Percentiles rank a stretch among this genome's conserved stretches.
Conservation (phyloP, 441 rosid species). For the Populus hybrid region DNA sequence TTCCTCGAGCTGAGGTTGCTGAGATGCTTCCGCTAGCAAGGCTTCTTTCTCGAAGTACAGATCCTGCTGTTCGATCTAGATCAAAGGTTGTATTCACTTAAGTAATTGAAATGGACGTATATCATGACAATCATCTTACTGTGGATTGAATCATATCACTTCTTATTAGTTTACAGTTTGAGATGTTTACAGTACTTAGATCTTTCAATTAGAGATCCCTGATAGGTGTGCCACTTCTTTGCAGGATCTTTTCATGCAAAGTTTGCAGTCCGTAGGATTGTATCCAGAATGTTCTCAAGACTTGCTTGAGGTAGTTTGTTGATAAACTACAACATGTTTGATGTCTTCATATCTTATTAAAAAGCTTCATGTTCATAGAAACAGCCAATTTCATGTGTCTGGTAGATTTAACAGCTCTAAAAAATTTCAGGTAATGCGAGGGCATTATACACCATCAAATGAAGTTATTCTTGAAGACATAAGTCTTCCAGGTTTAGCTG, state of each 20-base stretch:
- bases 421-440: conserved; percentile 61
- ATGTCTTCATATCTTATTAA: conserved; percentile 3
- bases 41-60: conserved; percentile 94
- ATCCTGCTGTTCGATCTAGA: conserved; percentile 96
- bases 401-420: conserved; percentile 20
- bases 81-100: conserved; percentile 68
- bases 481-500: conserved; percentile 93
- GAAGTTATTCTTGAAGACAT: conserved; percentile 80
- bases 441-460: conserved; percentile 60
- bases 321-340: conserved; percentile 5
- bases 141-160: background rate
- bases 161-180: background rate
- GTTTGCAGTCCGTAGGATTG: conserved; percentile 78
- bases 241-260: conserved; percentile 96
- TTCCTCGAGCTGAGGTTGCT: conserved; percentile 95
- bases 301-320: conserved; percentile 74
- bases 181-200: background rate
- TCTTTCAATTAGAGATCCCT: conserved; percentile 14
- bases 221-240: conserved; percentile 20
- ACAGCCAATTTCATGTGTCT: background rate
- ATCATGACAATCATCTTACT: conserved; percentile 3
- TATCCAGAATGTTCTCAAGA: conserved; percentile 78
- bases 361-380: conserved; percentile 3
- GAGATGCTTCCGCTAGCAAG: conserved; percentile 99
- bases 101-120: conserved; percentile 10